A percentile compares a stretch with the other conserved stretches of the same genome.
Conservation (phyloP, 805 yeast genomes). For the Sungouiozyma intestinalis region DNA sequence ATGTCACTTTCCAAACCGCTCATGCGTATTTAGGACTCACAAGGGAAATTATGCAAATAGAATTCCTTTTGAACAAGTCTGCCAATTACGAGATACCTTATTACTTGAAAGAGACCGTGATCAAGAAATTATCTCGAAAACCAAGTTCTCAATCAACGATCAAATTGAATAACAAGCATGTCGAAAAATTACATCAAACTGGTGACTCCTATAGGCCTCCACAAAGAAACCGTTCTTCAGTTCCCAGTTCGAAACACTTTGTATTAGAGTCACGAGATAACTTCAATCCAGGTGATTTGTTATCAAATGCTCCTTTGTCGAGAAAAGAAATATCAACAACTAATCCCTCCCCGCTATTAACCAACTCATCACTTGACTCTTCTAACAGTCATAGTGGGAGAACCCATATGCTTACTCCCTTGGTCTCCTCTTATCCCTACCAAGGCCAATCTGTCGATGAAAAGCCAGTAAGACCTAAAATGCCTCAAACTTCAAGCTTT, state of each 20-base stretch:
- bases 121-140: slow-evolving; percentile 32
- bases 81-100: slow-evolving; percentile 46
- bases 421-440: not conserved
- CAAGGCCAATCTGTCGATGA: not conserved
- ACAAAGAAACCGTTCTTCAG: not conserved
- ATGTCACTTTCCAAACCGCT: slow-evolving; percentile 87
- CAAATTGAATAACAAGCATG: not conserved
- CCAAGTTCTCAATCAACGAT: not conserved
- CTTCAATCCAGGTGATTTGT: slow-evolving; percentile 73
- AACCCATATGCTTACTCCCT: not conserved
- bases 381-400: not conserved
- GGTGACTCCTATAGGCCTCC: not conserved
- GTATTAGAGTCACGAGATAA: slow-evolving; percentile 44
- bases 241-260: slow-evolving; percentile 35
- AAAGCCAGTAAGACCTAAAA: not conserved
- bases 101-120: slow-evolving; percentile 49
- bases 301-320: slow-evolving; percentile 70
- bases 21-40: slow-evolving; percentile 82
- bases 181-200: not conserved
- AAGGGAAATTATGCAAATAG: slow-evolving; percentile 68
- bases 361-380: slow-evolving; percentile 1
- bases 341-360: not conserved
- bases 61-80: slow-evolving; percentile 47
- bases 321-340: slow-evolving; percentile 21
- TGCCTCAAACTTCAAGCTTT: not conserved